Evolutionary conservation across 257 asterid species (phyloP), one percentile per base, ranked within the genome.

Genomic region (Jacaranda mimosifolia): DNA sequence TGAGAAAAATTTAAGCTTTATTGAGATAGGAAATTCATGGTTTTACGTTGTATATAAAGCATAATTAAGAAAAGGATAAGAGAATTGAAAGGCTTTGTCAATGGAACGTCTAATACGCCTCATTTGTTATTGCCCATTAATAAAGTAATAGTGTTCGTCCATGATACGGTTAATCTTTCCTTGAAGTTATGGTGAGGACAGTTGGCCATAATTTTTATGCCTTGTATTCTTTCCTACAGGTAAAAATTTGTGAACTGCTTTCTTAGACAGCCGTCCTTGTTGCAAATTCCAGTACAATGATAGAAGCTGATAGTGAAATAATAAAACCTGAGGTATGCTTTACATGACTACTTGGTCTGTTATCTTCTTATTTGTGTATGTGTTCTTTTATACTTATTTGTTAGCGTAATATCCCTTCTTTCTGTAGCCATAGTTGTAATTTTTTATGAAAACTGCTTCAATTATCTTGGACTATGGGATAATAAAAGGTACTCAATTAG

Each of bases 251-350:
- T 70, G 73, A 70, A 52, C 70, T 70, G 52, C 57, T 76, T 69
- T 63, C 59, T 74, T 14, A 59, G 66, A 6, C 75, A 9, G 60
- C 73, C 45, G 32, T 15, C 35, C 64, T 56, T 10, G 18, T 75
- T 65, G 38, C 67, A 46, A 48, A 19, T 65, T 57, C 70, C 64
- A 21, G 43, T 76, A 79, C 81, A 70, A 87, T 87, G 91, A 81
- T 78, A 69, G 91, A 85, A 87, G 86, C 79, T 77, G 89, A 83
- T 68, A 85, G 86, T 72, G 89, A 83, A 58, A 83, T 85, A 56
- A 79, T 87, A 76, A 87, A 85, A 59, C 89, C 89, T 0, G 91
- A 87, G 91, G 89, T 87, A 70, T 71, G 36, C 63, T 58, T 53
- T 68, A 43, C 72, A 38, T 48, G 73, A 70, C 62, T 67, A 45